phyloP scores from a whole-genome alignment of 2,329 filamentous ascomycete genomes.

The Colletotrichum magnum region DNA sequence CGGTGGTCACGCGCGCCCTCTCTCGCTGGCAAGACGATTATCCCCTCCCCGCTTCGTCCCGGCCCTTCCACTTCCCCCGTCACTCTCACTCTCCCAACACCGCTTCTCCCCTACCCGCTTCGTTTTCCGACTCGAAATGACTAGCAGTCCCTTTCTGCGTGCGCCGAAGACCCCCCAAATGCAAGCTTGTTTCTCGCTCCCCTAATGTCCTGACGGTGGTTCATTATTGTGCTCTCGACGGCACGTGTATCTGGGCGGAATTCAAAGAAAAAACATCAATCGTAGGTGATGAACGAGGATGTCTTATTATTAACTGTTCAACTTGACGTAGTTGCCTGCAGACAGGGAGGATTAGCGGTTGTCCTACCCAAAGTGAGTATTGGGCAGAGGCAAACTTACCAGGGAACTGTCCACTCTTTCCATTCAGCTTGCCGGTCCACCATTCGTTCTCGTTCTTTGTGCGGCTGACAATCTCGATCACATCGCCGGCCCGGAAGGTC shows the following conservation, averaged over 20 bases:
- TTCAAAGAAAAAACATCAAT: slow-evolving; percentile 17
- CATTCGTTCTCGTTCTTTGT: slow-evolving; percentile 97
- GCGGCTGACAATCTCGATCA: slow-evolving; percentile 87
- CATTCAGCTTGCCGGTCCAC: slow-evolving; percentile 89
- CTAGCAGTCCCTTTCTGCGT: slow-evolving; percentile 39
- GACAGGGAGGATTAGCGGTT: slow-evolving; percentile 44
- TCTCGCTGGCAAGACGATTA: neutral
- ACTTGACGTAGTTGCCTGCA: slow-evolving; percentile 66
- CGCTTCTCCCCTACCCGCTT: slow-evolving; percentile 6
- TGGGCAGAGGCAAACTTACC: slow-evolving; percentile 65
- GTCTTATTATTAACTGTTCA: slow-evolving; percentile 49
- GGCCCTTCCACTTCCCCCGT: neutral
- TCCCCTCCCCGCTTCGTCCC: neutral
- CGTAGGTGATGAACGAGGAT: neutral
- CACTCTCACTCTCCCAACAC: neutral
- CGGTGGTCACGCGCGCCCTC: slow-evolving; percentile 2
- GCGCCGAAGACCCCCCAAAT: slow-evolving; percentile 41
- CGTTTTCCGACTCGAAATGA: slow-evolving; percentile 37
- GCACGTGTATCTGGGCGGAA: slow-evolving; percentile 29
- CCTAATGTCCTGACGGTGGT: slow-evolving; percentile 30
- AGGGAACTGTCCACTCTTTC: slow-evolving; percentile 92
- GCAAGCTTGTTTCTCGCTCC: slow-evolving; percentile 36
- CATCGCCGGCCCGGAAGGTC: slow-evolving; percentile 88
- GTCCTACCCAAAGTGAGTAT: neutral
- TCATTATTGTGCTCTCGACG: slow-evolving; percentile 32